Conservation (phyloP, 768 basidiomycete species). For the Pisolithus marmoratus region DNA sequence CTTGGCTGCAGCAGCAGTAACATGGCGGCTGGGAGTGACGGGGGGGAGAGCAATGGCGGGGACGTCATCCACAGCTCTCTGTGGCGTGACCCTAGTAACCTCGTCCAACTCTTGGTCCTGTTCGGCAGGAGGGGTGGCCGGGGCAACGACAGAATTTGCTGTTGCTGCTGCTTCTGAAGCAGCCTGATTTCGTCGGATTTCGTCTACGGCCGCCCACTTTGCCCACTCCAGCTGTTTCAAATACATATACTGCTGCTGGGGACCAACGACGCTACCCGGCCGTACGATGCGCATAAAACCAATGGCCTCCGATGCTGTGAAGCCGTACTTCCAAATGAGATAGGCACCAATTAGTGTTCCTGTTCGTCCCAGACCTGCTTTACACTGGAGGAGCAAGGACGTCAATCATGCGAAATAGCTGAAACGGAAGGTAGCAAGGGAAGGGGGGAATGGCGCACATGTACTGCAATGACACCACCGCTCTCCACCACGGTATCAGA, state of each 20-base stretch:
- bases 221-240: slow-evolving; percentile 92
- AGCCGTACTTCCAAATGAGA: slow-evolving; percentile 97
- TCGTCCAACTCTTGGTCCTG: slow-evolving; percentile 56
- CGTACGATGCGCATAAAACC: slow-evolving; percentile 98
- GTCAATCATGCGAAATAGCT: slow-evolving; percentile 11
- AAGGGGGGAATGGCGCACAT: slow-evolving; percentile 46
- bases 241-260: slow-evolving; percentile 93
- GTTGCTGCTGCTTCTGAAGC: slow-evolving; percentile 35
- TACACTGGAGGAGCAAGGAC: slow-evolving; percentile 53
- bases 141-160: slow-evolving; percentile 54
- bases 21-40: slow-evolving; percentile 76
- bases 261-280: slow-evolving; percentile 89
- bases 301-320: slow-evolving; percentile 92
- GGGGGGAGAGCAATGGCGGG: slow-evolving; percentile 45
- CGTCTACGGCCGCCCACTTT: slow-evolving; percentile 88
- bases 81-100: slow-evolving; percentile 35
- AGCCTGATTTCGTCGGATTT: slow-evolving; percentile 46
- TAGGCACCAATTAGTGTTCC: slow-evolving; percentile 97
- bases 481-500: slow-evolving; percentile 71
- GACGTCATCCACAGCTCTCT: slow-evolving; percentile 17
- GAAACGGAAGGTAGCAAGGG: slow-evolving; percentile 7
- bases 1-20: slow-evolving; percentile 63
- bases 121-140: slow-evolving; percentile 79
- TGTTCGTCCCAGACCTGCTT: slow-evolving; percentile 94
- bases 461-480: slow-evolving; percentile 83